Base-by-base conservation (phyloP, 2,329 filamentous ascomycete species). In the Ophiosphaerella herpotricha region DNA sequence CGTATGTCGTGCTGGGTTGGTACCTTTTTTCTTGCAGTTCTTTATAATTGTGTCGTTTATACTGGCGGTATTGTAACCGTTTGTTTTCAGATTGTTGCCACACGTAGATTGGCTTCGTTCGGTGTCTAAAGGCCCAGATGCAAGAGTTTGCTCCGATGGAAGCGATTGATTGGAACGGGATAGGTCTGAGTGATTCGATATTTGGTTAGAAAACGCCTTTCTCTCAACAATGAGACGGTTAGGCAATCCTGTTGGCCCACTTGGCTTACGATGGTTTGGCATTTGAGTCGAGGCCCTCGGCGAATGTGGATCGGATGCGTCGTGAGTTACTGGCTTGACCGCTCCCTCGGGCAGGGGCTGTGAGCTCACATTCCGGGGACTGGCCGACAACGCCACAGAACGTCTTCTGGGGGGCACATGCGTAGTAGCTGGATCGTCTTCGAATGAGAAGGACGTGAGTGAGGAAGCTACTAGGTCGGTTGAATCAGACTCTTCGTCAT, bases 21-120 rank as follows among this genome's bases (percentile, higher is more conserved):
- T 75, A 1, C 77, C 76, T 57, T 78, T 80, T 60, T 77, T 76
- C 57, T 68, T 65, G 60, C 77, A 68, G 54, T 77, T 77, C 49
- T 72, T 71, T 37, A 78, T 61, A 39, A 79, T 72, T 44, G 74
- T 70, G 9, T 73, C 67, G 23, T 67, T 74, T 49, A 78, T 48
- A 6, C 55, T 53, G 47, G 68, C 73, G 12, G 61, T 73, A 46
- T 77, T 74, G 38, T 66, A 73, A n/a, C 68, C 66, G 41, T 73
- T 76, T 29, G 72, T 65, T 33, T 63, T 71, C 74, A 74, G 77
- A n/a, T 70, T 66, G 35, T 63, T 66, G 37, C 59, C 68, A 9
- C 61, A 61, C 9, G 51, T 48, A 12, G 63, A 66, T 13, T 56
- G 51, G 41, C 36, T 52, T 53, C 57, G 9, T 36, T 52, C 46